phyloP scores from a whole-genome alignment of 345 rosid genomes.

The Lenwebbia sp. region DNA sequence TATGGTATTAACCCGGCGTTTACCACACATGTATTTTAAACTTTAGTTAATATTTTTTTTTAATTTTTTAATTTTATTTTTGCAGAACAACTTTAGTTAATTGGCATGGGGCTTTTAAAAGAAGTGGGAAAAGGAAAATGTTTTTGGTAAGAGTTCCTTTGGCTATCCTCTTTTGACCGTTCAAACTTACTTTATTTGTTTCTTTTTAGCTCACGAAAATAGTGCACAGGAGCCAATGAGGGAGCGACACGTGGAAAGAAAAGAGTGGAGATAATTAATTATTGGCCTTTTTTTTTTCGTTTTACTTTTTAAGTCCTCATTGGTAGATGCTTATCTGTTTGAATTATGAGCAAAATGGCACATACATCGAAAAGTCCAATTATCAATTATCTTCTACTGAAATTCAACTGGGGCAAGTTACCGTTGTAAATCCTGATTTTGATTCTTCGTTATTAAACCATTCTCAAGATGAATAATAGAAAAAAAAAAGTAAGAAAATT shows the following conservation, averaged over 20 bases:
- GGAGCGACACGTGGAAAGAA: not conserved
- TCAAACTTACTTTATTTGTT: not conserved
- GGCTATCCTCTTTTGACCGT: not conserved
- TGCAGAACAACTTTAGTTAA: not conserved
- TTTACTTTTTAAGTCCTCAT: not conserved
- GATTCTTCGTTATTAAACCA: not conserved
- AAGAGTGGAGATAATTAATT: not conserved
- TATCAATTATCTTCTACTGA: not conserved
- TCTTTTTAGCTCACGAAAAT: not conserved
- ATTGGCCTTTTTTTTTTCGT: not conserved
- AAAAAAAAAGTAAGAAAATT: not conserved
- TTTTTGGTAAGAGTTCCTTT: not conserved
- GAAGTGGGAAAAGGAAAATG: not conserved
- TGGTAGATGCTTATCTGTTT: not conserved
- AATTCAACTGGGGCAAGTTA: not conserved
- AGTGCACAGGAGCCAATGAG: not conserved
- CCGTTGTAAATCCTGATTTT: not conserved
- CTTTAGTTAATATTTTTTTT: not conserved
- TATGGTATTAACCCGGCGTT: not conserved
- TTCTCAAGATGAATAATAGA: not conserved
- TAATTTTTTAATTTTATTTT: not conserved
- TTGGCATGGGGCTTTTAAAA: not conserved
- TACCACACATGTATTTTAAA: not conserved
- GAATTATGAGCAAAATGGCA: not conserved
- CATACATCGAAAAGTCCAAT: not conserved